phyloP scores from a whole-genome alignment of 1,139 yeast genomes.

The Protomyces inundatus region DNA sequence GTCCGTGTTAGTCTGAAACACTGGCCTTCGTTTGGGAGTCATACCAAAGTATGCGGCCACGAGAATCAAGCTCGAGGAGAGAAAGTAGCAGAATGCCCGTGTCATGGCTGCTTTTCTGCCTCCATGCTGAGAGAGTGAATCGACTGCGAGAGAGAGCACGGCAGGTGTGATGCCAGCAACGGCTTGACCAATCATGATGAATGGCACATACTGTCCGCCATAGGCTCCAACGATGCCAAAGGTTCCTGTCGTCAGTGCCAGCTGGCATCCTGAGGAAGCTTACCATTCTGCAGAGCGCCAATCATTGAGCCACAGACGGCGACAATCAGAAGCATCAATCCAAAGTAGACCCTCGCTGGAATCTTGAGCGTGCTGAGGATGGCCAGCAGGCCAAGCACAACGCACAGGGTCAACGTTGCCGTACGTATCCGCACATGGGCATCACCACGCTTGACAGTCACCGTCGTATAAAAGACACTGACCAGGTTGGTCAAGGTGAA shows the following conservation, averaged over 20 bases:
- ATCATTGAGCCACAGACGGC: conserved; percentile 48
- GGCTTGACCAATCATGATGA: conserved; percentile 19
- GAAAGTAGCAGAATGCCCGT: conserved; percentile 15
- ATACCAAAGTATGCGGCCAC: conserved; percentile 7
- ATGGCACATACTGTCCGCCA: conserved; percentile 9
- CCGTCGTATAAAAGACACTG: conserved; percentile 61
- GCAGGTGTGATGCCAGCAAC: conserved; percentile 24
- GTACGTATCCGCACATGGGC: conserved; percentile 58
- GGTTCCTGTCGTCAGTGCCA: background rate
- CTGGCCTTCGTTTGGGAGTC: too few relatives aligned
- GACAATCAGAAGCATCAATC: conserved; percentile 43
- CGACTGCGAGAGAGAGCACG: conserved; percentile 13
- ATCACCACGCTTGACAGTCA: conserved; percentile 58
- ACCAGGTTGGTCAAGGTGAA: conserved; percentile 67
- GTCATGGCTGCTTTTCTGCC: conserved; percentile 1
- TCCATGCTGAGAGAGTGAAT: background rate
- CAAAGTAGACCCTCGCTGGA: conserved; percentile 48
- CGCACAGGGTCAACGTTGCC: conserved; percentile 47
- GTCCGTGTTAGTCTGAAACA: background rate
- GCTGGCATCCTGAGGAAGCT: conserved; percentile 48
- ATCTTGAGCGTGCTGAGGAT: conserved; percentile 41
- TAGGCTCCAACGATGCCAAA: conserved; percentile 12
- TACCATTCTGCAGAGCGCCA: conserved; percentile 79
- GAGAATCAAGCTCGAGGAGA: conserved; percentile 10
- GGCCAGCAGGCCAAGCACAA: conserved; percentile 49